Evolutionary conservation across 2,329 filamentous ascomycete genomes (phyloP), one percentile per base, ranked within the genome.

Genomic region (Ceratocystis albifundus): DNA sequence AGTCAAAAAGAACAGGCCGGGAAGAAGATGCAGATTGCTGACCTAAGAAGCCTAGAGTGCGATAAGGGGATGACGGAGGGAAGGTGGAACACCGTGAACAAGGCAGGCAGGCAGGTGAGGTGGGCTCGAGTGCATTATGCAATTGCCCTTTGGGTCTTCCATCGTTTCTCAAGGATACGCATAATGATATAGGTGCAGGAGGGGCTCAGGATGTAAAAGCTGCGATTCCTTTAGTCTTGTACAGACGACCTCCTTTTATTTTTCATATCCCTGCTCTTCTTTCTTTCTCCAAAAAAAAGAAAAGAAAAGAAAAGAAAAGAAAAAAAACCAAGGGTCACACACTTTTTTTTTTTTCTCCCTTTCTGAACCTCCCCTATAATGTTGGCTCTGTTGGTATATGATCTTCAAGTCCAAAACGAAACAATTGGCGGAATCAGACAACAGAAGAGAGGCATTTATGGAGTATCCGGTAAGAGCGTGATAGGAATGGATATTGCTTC

Each of bases 361-460:
- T 30, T 28, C 22, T 17, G 53, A 28, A 17, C 53, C 53, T 57
- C 53, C 48, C 48, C 53, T 57, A 57, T 32, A 17, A 57, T 57
- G 22, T 28, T 30, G 53, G 17, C 22, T 57, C 22, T 57, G 53
- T 57, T 30, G 53, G 53, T 57, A 57, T 17, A 57, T 30, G 53
- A 57, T 57, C 53, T 57, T 57, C 22, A 30, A 28, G 53, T 57
- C 7, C 5, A 30, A 20, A 57, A 57, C 22, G 53, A 30, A 57
- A 30, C 25, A 57, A 17, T 17, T 30, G 53, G 22, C 10, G 28
- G 8, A 32, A 57, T 7, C 32, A 57, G 22, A 30, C 15, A n/a
- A 3, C 25, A 57, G n/a, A 30, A 28, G 20, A 57, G 53, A 57
- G 53, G 53, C 53, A 57, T 57, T 57, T 57, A 32, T 50, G 48